Evolutionary conservation across 108 stramenopile species (phyloP).

Genomic region (Aurantiochytrium sp.): DNA sequence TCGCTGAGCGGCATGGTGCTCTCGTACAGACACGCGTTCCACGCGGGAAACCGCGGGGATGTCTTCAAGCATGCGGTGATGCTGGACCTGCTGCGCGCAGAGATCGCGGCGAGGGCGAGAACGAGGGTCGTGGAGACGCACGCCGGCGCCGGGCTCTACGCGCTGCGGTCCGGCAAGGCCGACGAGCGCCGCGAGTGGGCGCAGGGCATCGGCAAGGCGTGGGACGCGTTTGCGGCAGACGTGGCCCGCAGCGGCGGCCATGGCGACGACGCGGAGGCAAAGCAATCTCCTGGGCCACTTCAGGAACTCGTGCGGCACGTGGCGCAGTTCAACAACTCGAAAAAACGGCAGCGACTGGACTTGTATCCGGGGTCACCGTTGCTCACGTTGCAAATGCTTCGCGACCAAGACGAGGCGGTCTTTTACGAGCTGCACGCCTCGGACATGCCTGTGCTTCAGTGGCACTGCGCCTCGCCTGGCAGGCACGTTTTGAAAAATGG

Average conservation of each 20-base stretch:
- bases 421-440: neutral
- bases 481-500: neutral
- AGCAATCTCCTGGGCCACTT: neutral
- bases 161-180: neutral
- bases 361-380: neutral
- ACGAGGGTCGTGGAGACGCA: neutral
- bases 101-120: neutral
- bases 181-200: neutral
- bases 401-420: neutral
- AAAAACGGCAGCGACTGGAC: neutral
- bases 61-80: slow-evolving; percentile 7
- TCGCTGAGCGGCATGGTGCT: neutral
- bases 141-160: slow-evolving; percentile 5
- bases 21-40: neutral
- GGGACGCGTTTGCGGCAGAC: neutral
- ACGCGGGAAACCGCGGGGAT: neutral
- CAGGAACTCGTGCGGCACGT: neutral
- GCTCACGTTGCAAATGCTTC: neutral
- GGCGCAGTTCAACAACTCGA: neutral
- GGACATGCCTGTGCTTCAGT: neutral
- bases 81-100: neutral
- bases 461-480: neutral
- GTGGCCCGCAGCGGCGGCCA: neutral
- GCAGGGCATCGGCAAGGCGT: neutral
- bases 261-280: too few species aligned